These are phyloP conservation scores for Glaciozyma martinii DNA, from an alignment of 768 basidiomycete genomes.

Conservation along the genomic window DNA sequence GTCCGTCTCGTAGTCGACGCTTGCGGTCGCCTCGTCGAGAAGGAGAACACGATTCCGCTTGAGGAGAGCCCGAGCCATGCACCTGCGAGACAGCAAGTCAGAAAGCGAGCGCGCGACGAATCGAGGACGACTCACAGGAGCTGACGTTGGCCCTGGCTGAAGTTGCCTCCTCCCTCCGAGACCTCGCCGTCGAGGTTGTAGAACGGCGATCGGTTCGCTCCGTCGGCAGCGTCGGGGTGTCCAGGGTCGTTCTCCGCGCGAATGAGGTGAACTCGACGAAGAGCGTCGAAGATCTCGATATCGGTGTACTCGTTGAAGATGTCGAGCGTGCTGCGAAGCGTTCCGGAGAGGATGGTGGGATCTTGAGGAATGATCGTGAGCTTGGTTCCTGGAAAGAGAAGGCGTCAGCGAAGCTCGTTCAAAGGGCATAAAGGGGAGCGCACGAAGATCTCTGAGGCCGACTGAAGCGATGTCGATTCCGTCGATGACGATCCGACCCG, in stretches of 20 bases:
- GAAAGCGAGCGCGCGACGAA: conserved; percentile 35
- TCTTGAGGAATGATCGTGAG: conserved; percentile 7
- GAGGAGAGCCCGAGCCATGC: conserved; percentile 36
- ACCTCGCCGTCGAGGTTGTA: conserved; percentile 27
- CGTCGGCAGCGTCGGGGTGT: conserved; percentile 6
- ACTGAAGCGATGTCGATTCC: conserved; percentile 42
- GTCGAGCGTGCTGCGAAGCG: conserved; percentile 53
- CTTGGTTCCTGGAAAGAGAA: background rate
- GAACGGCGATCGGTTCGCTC: conserved; percentile 26
- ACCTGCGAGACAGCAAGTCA: conserved; percentile 33
- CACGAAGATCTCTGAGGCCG: conserved; percentile 53
- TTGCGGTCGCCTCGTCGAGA: conserved; percentile 34
- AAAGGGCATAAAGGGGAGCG: conserved; percentile 37
- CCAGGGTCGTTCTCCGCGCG: conserved; percentile 11
- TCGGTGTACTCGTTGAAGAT: conserved; percentile 35
- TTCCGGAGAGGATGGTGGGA: conserved; percentile 44
- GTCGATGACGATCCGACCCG: conserved; percentile 39
- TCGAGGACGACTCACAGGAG: conserved; percentile 31
- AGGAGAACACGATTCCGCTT: conserved; percentile 26
- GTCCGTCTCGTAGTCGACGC: conserved; percentile 61
- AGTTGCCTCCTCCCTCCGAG: conserved; percentile 49
- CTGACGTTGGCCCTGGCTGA: conserved; percentile 86
- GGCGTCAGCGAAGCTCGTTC: background rate
- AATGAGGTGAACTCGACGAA: conserved; percentile 33
- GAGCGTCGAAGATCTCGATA: conserved; percentile 35